Evolutionary conservation across 257 asterid species (phyloP).

Genomic region (Eustoma russellianum): DNA sequence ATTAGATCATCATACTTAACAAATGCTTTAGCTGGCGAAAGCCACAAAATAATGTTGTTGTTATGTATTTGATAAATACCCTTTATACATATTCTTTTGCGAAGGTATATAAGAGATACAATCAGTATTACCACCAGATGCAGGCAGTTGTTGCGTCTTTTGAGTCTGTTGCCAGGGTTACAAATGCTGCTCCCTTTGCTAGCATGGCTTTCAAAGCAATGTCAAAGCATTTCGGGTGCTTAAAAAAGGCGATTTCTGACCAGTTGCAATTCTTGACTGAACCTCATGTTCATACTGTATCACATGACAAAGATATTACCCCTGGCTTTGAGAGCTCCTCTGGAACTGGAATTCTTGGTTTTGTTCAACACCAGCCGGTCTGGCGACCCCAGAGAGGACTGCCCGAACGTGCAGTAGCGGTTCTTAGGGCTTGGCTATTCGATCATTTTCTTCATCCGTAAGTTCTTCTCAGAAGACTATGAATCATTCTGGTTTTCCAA

Average conservation of each 20-base stretch:
- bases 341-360: constrained; percentile 33
- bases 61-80: background rate
- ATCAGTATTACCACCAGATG: constrained; percentile 83
- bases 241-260: constrained; percentile 64
- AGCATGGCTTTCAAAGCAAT: constrained; percentile 61
- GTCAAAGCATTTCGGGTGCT: constrained; percentile 61
- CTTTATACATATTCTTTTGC: background rate
- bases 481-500: background rate
- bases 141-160: constrained; percentile 76
- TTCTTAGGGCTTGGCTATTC: constrained; percentile 87
- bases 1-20: too few relatives aligned
- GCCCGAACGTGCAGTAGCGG: constrained; percentile 91
- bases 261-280: constrained; percentile 62
- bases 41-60: too few relatives aligned
- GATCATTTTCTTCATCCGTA: constrained; percentile 98
- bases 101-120: constrained; percentile 77
- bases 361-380: constrained; percentile 52
- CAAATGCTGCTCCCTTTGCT: constrained; percentile 85
- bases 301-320: constrained; percentile 33
- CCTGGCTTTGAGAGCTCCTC: constrained; percentile 31
- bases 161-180: constrained; percentile 80
- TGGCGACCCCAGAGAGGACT: constrained; percentile 99
- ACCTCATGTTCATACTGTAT: constrained; percentile 30
- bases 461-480: constrained; percentile 30
- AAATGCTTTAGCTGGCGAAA: too few relatives aligned